Conservation (phyloP, 106 monocot genomes). For the Acorus gramineus region DNA sequence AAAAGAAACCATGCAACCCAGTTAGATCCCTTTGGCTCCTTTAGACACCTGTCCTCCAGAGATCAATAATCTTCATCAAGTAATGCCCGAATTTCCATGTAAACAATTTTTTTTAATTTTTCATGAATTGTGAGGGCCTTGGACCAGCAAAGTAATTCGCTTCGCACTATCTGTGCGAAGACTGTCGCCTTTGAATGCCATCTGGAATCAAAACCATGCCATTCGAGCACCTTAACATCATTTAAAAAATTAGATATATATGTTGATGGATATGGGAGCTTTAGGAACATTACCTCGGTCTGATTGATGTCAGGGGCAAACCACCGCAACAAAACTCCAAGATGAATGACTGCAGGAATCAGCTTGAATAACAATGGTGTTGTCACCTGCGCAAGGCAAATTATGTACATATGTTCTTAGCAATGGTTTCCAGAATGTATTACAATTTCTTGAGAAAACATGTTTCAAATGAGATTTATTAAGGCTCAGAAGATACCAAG, state of each 20-base stretch:
- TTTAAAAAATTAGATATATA: not conserved
- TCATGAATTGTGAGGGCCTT: slow-evolving; percentile 60
- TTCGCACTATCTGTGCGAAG: slow-evolving; percentile 46
- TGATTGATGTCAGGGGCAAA: slow-evolving; percentile 29
- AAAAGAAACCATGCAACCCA: too few species aligned
- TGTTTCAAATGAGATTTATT: too few species aligned
- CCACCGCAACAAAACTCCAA: slow-evolving; percentile 35
- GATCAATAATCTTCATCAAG: too few species aligned
- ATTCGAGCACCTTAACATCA: not conserved
- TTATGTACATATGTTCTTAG: too few species aligned
- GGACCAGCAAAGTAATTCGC: slow-evolving; percentile 49
- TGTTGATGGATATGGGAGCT: not conserved
- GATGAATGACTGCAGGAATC: slow-evolving; percentile 43
- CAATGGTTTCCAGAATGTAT: too few species aligned
- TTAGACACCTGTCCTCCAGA: too few species aligned
- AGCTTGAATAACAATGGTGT: slow-evolving; percentile 43
- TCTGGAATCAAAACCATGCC: not conserved
- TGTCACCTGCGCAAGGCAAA: slow-evolving; percentile 24
- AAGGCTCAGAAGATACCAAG: slow-evolving; percentile 27
- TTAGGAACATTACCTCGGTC: slow-evolving; percentile 15
- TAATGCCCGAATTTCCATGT: slow-evolving; percentile 2
- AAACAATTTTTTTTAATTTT: slow-evolving; percentile 5
- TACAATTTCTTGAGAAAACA: too few species aligned
- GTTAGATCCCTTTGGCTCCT: too few species aligned
- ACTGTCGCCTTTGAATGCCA: slow-evolving; percentile 33